Conservation (phyloP, 139 green algal species). For the Micromonas commoda region DNA sequence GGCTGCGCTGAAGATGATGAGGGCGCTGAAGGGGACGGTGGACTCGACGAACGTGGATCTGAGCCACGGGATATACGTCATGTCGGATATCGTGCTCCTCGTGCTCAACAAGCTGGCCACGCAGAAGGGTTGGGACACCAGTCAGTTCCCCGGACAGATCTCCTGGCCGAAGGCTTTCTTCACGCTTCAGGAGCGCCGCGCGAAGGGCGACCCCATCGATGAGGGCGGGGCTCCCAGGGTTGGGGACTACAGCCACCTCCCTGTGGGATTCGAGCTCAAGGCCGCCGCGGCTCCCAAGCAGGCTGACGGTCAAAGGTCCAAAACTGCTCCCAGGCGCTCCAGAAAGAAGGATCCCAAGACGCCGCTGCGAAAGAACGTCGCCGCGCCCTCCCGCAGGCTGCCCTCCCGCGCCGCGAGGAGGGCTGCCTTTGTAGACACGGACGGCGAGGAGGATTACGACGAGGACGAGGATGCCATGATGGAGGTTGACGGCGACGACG, state of each 20-base stretch:
- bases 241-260: conserved; percentile 13
- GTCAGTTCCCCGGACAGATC: not conserved
- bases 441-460: not conserved
- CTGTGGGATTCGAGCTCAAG: not conserved
- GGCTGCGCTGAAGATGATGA: not conserved
- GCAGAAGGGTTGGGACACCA: not conserved
- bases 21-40: not conserved
- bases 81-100: conserved; percentile 1
- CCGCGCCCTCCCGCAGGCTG: not conserved
- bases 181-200: not conserved
- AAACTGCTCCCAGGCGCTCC: not conserved
- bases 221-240: not conserved
- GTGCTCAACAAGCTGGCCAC: not conserved
- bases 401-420: not conserved
- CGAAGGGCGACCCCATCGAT: not conserved
- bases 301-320: not conserved
- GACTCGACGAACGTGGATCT: not conserved
- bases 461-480: not conserved
- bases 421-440: not conserved
- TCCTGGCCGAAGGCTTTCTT: not conserved
- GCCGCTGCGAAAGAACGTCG: not conserved
- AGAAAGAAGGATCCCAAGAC: not conserved
- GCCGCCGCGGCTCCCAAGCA: not conserved
- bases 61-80: conserved; percentile 8
- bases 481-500: not conserved